phyloP scores from a whole-genome alignment of 768 basidiomycete species.

The Boletus sp. region DNA sequence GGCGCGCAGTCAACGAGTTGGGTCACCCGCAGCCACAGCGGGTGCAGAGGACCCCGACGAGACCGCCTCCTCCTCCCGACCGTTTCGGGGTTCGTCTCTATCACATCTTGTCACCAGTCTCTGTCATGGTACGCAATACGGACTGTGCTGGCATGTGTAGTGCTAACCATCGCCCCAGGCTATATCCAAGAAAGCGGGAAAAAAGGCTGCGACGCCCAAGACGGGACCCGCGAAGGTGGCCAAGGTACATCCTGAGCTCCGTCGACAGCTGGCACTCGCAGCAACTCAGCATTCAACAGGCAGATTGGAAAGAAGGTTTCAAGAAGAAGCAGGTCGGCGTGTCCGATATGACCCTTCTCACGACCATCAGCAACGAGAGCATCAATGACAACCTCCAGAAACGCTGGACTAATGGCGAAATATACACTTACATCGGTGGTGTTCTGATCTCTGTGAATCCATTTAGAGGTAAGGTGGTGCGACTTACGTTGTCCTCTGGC shows the following conservation, averaged over 20 bases:
- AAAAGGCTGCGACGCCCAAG: conserved; percentile 71
- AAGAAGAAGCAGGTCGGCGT: conserved; percentile 99
- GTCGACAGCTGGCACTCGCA: conserved; percentile 3
- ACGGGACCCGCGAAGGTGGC: conserved; percentile 60
- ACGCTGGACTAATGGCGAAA: conserved; percentile 91
- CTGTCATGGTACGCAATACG: conserved; percentile 21
- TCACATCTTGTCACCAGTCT: conserved; percentile 4
- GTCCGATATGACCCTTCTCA: conserved; percentile 96
- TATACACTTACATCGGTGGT: conserved; percentile 98
- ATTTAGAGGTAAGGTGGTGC: conserved; percentile 67
- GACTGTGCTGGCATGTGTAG: neutral
- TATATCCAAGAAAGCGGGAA: conserved; percentile 86
- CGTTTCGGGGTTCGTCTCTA: conserved; percentile 15
- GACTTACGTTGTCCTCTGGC: neutral
- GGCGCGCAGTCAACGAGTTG: neutral
- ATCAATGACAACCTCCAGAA: conserved; percentile 98
- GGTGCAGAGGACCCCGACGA: conserved; percentile 18
- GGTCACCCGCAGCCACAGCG: conserved; percentile 15
- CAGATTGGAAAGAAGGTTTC: conserved; percentile 99
- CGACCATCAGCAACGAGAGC: conserved; percentile 94
- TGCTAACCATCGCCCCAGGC: conserved; percentile 45
- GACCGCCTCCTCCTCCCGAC: neutral
- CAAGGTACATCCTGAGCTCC: conserved; percentile 50
- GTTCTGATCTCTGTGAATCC: conserved; percentile 99
- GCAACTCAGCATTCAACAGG: conserved; percentile 45